phyloP scores from a whole-genome alignment of 1,139 yeast species.

The Protomyces arabidopsidicola region DNA sequence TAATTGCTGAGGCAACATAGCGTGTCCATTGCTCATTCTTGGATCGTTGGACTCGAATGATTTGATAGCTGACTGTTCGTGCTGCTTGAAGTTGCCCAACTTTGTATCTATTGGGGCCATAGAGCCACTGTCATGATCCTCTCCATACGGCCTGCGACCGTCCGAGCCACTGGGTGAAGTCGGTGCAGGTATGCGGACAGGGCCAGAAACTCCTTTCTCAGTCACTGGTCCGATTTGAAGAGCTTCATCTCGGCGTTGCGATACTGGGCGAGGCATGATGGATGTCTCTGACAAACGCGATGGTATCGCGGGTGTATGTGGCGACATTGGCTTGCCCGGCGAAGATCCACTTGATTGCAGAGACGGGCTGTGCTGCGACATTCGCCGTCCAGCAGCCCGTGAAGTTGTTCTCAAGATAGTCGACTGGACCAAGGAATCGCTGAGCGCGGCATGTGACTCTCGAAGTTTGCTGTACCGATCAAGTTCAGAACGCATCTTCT shows the following conservation, averaged over 20 bases:
- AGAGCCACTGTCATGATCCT: not conserved
- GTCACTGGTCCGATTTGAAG: not conserved
- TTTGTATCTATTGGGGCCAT: not conserved
- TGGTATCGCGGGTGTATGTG: conserved; percentile 40
- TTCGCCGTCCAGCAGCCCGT: conserved; percentile 39
- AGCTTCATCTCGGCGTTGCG: not conserved
- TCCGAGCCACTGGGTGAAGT: conserved; percentile 27
- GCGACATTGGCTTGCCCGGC: conserved; percentile 30
- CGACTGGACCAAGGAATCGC: conserved; percentile 36
- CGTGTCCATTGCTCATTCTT: not conserved
- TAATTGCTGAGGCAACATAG: not conserved
- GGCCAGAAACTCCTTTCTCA: not conserved
- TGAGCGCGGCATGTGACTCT: conserved; percentile 46
- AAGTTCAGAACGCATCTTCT: conserved; percentile 37
- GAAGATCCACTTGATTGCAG: conserved; percentile 9
- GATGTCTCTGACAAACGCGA: conserved; percentile 39
- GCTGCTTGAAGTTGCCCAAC: too few relatives aligned
- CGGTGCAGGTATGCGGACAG: not conserved
- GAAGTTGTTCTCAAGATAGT: conserved; percentile 26
- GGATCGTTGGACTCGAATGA: too few relatives aligned
- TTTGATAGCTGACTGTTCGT: too few relatives aligned
- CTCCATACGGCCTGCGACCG: not conserved
- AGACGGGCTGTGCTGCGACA: conserved; percentile 36
- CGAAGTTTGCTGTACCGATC: conserved; percentile 49
- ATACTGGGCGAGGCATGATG: not conserved